Conservation (phyloP, 805 yeast genomes). For the Starmera caribaea region DNA sequence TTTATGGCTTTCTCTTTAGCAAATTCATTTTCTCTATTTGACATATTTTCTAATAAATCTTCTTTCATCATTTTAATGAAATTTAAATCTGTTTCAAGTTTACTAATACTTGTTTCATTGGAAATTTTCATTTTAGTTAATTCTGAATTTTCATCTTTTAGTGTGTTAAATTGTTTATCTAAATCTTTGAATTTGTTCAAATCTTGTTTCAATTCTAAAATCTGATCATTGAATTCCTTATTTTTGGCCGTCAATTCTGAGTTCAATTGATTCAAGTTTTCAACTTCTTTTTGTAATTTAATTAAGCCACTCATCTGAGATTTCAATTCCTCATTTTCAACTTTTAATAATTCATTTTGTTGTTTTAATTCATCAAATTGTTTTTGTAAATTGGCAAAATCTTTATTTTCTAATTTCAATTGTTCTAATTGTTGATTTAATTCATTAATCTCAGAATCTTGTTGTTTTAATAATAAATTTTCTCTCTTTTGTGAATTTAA, state of each 20-base stretch:
- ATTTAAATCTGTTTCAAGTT: conserved; percentile 4
- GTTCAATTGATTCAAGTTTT: background rate
- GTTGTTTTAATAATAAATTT: background rate
- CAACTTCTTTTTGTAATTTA: too few species aligned
- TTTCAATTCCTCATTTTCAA: too few species aligned
- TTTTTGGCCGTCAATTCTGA: conserved; percentile 1
- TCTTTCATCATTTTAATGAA: conserved; percentile 35
- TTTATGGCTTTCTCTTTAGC: conserved; percentile 40
- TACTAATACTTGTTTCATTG: conserved; percentile 1
- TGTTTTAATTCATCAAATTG: background rate
- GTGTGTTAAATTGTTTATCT: conserved; percentile 17
- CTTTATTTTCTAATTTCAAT: conserved; percentile 1
- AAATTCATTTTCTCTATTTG: conserved; percentile 53
- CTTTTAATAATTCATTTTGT: background rate
- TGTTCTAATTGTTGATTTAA: background rate
- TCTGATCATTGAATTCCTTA: background rate
- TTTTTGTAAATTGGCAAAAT: conserved; percentile 1
- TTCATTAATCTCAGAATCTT: conserved; percentile 1
- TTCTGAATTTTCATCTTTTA: background rate
- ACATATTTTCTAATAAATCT: conserved; percentile 59
- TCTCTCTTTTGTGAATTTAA: background rate
- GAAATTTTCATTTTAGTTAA: conserved; percentile 2
- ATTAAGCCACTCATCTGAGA: too few species aligned
- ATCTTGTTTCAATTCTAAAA: background rate
- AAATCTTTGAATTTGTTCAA: conserved; percentile 9